A percentile compares a stretch with the other conserved stretches of the same genome.
These are phyloP conservation scores for Fallopia convolvulus DNA, from an alignment of 148 eudicot species.

Conservation along the genomic window DNA sequence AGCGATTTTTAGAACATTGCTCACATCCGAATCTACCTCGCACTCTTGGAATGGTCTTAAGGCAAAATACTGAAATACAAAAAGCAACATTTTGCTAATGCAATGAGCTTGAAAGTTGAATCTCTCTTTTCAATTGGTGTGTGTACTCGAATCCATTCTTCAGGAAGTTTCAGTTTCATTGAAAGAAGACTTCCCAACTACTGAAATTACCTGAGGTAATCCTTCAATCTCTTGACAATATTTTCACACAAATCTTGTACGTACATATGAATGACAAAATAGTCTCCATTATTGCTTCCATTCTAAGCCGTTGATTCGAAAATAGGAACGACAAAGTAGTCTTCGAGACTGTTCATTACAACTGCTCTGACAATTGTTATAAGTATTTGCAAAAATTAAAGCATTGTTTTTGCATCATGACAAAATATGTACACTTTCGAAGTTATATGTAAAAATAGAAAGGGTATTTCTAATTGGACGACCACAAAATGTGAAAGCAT, in stretches of 20 bases:
- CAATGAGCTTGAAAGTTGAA: background rate
- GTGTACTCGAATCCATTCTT: background rate
- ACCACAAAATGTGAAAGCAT: background rate
- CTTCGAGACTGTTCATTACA: no score
- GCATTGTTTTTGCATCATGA: no score
- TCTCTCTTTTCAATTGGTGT: background rate
- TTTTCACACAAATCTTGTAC: background rate
- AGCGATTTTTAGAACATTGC: no score
- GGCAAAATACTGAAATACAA: background rate
- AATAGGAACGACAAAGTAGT: no score
- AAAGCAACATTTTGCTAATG: constrained; percentile 3
- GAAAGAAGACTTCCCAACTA: constrained; percentile 5
- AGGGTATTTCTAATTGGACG: background rate
- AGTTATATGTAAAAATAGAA: background rate
- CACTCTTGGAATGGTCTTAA: background rate
- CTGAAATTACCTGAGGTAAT: background rate
- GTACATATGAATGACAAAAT: background rate
- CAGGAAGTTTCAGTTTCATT: constrained; percentile 1
- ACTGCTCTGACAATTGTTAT: no score
- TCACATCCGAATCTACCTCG: background rate
- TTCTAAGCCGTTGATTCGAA: background rate
- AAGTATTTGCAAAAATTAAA: no score
- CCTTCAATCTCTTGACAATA: constrained; percentile 1
- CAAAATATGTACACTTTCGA: no score
- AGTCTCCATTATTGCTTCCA: background rate